Base-by-base conservation (phyloP, 2,329 filamentous ascomycete species). In the Arthrobotrys entomopaga region DNA sequence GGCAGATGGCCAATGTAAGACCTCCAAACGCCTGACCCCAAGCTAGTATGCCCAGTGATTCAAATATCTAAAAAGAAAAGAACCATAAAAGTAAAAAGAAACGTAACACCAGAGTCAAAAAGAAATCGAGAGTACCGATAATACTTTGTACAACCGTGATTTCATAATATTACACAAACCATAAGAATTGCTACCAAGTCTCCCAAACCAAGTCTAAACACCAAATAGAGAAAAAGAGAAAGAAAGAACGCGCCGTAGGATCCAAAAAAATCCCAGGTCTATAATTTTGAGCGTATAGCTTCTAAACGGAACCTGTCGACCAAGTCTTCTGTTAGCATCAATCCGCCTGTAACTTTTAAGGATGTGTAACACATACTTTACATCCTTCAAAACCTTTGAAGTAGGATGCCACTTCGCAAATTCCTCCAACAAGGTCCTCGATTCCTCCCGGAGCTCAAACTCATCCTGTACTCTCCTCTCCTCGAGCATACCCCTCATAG, bases 341-440 rank as follows among this genome's bases (percentile, higher is more conserved):
- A 19, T 38, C 3, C 16, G 6, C 5, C 42, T 56, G 2, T 7
- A 15, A 16, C 13, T 8, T 40, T 38, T 29, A 16, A 13, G 19
- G 8, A 6, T 6, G 8, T 24, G 46, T 3, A 42, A 16, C 22
- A 59, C 65, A 38, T 70, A 98, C 82, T 96, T 96, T 53, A 99
- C 93, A 82, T 99, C 95, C 82, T 95, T 97, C 69, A 99, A 83
- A 49, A 91, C 91, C 83, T 98, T 99, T 6, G 89, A 96, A 0
- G 85, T 86, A 0, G 95, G 95, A 80, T 91, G 93, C 95, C 95
- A 99, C 61, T 91, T 88, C 80, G 98, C 93, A 81, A 98, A 99
- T 81, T 96, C 89, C 72, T 84, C 85, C n/a, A 99, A 83, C 58
- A 99, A 82, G 79, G 92, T 87, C 73, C 87, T 87, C 5, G 92